phyloP scores from a whole-genome alignment of 129 eudicot genomes.

The Lactuca sativa region DNA sequence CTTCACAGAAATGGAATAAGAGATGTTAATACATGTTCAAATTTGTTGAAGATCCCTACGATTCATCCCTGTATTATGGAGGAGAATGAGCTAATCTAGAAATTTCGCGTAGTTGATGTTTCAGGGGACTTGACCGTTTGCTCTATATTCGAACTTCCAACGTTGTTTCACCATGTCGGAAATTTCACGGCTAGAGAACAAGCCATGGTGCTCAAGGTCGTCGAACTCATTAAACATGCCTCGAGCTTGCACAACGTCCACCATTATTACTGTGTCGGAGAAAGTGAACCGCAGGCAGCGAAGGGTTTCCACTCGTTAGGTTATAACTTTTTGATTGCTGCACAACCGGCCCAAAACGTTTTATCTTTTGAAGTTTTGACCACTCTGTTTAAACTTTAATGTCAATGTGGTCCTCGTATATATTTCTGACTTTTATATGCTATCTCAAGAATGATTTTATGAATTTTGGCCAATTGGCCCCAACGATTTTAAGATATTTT shows the following conservation, averaged over 20 bases:
- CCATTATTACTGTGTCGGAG: slow-evolving; percentile 48
- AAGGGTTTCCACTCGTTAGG: slow-evolving; percentile 20
- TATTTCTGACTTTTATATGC: neutral
- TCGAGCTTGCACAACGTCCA: slow-evolving; percentile 88
- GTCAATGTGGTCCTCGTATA: neutral
- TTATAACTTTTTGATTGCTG: slow-evolving; percentile 9
- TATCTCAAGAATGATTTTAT: no score
- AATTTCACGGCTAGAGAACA: slow-evolving; percentile 68
- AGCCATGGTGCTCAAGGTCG: slow-evolving; percentile 65
- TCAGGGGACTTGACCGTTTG: slow-evolving; percentile 73
- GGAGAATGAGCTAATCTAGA: slow-evolving; percentile 51
- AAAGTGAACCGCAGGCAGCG: slow-evolving; percentile 1
- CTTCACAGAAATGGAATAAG: no score
- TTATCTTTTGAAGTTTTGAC: neutral
- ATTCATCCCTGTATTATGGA: slow-evolving; percentile 42
- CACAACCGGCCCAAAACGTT: neutral
- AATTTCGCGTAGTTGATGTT: slow-evolving; percentile 70
- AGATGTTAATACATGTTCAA: no score
- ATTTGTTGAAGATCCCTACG: no score
- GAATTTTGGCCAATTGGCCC: no score
- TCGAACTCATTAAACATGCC: slow-evolving; percentile 88
- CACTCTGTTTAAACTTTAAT: neutral
- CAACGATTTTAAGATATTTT: no score
- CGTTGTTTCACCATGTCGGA: slow-evolving; percentile 72
- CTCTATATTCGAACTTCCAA: slow-evolving; percentile 83